phyloP scores from a whole-genome alignment of 306 rosid genomes.

The Pachyrhizus erosus region DNA sequence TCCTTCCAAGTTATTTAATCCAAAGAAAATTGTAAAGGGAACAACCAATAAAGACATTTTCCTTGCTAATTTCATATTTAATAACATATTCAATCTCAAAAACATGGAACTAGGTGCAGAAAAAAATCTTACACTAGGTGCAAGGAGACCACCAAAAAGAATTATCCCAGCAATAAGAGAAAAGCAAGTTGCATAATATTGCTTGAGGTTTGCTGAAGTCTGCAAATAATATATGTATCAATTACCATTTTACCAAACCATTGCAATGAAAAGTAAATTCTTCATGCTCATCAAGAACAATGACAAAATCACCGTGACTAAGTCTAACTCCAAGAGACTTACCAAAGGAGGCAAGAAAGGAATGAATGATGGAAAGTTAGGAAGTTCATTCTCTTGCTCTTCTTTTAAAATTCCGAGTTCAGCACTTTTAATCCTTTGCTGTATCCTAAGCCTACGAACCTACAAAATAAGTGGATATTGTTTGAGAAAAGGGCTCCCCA shows the following conservation, averaged over 20 bases:
- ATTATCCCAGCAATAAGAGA: slow-evolving; percentile 85
- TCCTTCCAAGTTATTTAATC: slow-evolving; percentile 19
- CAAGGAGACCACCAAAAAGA: slow-evolving; percentile 92
- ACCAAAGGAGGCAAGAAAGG: slow-evolving; percentile 99
- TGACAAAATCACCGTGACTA: slow-evolving; percentile 4
- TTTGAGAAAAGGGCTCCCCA: not conserved
- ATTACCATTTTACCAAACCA: slow-evolving; percentile 28
- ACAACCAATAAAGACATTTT: slow-evolving; percentile 4
- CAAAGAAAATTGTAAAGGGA: not conserved
- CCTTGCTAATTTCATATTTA: slow-evolving; percentile 22
- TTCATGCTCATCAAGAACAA: slow-evolving; percentile 28
- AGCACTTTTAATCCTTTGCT: slow-evolving; percentile 82
- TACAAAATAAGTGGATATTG: slow-evolving; percentile 38
- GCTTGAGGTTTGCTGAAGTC: slow-evolving; percentile 88
- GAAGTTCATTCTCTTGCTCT: slow-evolving; percentile 89
- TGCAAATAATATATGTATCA: slow-evolving; percentile 55
- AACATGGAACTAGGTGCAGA: slow-evolving; percentile 13
- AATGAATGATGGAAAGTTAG: slow-evolving; percentile 90
- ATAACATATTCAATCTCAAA: not conserved
- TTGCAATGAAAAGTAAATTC: not conserved
- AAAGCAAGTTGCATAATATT: slow-evolving; percentile 84
- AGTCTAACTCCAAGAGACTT: slow-evolving; percentile 44
- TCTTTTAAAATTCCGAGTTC: slow-evolving; percentile 72
- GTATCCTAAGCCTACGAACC: slow-evolving; percentile 98
- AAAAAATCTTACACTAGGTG: slow-evolving; percentile 79